These are phyloP conservation scores for Mucor lusitanicus DNA, from an alignment of 371 early-diverging fungal genomes.

Conservation along the genomic window DNA sequence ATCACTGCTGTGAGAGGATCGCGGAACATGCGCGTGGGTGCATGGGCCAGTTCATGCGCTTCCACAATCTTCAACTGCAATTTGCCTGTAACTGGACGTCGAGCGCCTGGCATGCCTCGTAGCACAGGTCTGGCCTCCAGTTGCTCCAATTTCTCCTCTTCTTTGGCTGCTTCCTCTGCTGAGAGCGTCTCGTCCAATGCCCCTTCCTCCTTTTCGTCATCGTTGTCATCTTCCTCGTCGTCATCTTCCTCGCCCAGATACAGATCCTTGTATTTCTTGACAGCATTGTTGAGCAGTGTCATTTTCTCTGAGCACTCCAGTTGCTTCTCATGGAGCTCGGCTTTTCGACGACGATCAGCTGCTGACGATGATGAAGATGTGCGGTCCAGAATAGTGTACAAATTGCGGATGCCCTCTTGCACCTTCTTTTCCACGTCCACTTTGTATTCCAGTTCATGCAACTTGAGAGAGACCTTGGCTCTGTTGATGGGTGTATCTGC, in stretches of 20 bases:
- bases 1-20: conserved; percentile 69
- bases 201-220: conserved; percentile 32
- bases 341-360: conserved; percentile 55
- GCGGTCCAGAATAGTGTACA: conserved; percentile 43
- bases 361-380: conserved; percentile 15
- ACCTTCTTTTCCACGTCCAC: conserved; percentile 88
- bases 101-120: conserved; percentile 49
- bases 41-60: conserved; percentile 68
- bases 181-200: conserved; percentile 56
- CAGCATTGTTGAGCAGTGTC: conserved; percentile 71
- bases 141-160: conserved; percentile 30
- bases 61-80: conserved; percentile 65
- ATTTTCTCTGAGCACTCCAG: conserved; percentile 81
- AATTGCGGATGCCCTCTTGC: conserved; percentile 65
- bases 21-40: conserved; percentile 59
- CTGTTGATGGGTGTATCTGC: conserved; percentile 76
- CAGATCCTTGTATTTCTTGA: conserved; percentile 81
- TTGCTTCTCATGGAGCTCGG: conserved; percentile 65
- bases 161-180: conserved; percentile 53
- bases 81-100: conserved; percentile 72
- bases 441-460: conserved; percentile 81
- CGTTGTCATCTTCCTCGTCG: conserved; percentile 65
- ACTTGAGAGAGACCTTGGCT: conserved; percentile 83
- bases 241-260: conserved; percentile 72
- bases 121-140: conserved; percentile 12